Evolutionary conservation across 805 yeast species (phyloP).

Genomic region (Lipomyces kockii): DNA sequence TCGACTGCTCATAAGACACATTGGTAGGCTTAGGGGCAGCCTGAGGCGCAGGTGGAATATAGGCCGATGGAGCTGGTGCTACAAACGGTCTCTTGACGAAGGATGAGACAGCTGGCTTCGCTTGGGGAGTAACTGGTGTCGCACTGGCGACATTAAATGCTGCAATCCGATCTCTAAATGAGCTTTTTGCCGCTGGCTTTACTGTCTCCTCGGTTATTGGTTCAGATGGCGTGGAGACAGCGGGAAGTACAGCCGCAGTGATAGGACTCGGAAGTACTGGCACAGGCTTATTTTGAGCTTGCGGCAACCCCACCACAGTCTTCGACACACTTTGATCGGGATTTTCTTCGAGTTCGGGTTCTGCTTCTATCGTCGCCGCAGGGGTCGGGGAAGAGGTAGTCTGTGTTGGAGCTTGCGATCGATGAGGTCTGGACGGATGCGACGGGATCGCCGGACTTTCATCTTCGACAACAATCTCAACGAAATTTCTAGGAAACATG

Average conservation of each 20-base stretch:
- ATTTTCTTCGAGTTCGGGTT: neutral
- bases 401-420: neutral
- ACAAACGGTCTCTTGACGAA: slow-evolving; percentile 62
- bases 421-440: slow-evolving; percentile 22
- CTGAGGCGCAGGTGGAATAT: slow-evolving; percentile 31
- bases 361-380: neutral
- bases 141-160: slow-evolving; percentile 53
- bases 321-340: neutral
- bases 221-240: neutral
- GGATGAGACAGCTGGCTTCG: slow-evolving; percentile 50
- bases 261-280: neutral
- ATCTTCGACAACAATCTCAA: slow-evolving; percentile 48
- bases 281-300: slow-evolving; percentile 5
- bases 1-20: neutral
- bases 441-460: slow-evolving; percentile 30
- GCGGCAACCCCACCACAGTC: slow-evolving; percentile 2
- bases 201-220: slow-evolving; percentile 10
- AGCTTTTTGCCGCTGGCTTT: slow-evolving; percentile 16
- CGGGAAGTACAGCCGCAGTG: neutral
- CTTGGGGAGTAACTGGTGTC: slow-evolving; percentile 50
- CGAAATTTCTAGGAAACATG: slow-evolving; percentile 87
- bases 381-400: neutral
- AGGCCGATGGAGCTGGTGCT: slow-evolving; percentile 56
- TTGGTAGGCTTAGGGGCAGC: slow-evolving; percentile 16
- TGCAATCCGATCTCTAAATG: slow-evolving; percentile 55